A percentile compares a stretch with the other conserved stretches of the same genome.
phyloP scores from a whole-genome alignment of 1,284 basidiomycete genomes.

The Tylopilus sp. region DNA sequence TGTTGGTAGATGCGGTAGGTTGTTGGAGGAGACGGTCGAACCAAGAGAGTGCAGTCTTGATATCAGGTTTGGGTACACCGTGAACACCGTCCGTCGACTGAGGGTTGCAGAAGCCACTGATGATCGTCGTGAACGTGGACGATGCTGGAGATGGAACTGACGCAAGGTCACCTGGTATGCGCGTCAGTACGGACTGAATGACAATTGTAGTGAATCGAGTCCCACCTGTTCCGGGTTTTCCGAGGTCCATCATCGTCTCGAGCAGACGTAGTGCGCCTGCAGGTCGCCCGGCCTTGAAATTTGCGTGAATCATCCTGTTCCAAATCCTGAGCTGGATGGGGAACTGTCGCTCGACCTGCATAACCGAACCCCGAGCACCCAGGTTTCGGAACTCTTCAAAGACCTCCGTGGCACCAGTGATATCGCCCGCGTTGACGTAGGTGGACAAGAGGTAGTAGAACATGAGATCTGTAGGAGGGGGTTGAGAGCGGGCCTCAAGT shows the following conservation, averaged over 20 bases:
- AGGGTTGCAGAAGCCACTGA: slow-evolving; percentile 62
- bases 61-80: slow-evolving; percentile 45
- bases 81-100: neutral
- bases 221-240: slow-evolving; percentile 31
- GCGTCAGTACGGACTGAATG: neutral
- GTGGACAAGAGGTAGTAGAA: slow-evolving; percentile 65
- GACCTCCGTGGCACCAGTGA: slow-evolving; percentile 60
- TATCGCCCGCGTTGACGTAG: slow-evolving; percentile 56
- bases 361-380: slow-evolving; percentile 40
- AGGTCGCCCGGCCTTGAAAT: slow-evolving; percentile 67
- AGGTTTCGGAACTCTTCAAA: slow-evolving; percentile 63
- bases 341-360: slow-evolving; percentile 20
- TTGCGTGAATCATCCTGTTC: slow-evolving; percentile 74
- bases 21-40: slow-evolving; percentile 62
- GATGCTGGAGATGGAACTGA: slow-evolving; percentile 60
- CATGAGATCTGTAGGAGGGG: slow-evolving; percentile 40
- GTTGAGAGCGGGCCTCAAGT: slow-evolving; percentile 48
- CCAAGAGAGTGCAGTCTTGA: slow-evolving; percentile 67
- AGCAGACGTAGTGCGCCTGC: slow-evolving; percentile 68
- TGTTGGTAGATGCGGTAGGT: slow-evolving; percentile 36
- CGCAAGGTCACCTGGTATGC: slow-evolving; percentile 21
- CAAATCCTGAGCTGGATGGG: slow-evolving; percentile 54
- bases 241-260: slow-evolving; percentile 66
- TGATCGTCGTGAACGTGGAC: slow-evolving; percentile 64
- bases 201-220: neutral